Evolutionary conservation across 208 protist species (phyloP).

Genomic region (Trypanosoma melophagium): DNA sequence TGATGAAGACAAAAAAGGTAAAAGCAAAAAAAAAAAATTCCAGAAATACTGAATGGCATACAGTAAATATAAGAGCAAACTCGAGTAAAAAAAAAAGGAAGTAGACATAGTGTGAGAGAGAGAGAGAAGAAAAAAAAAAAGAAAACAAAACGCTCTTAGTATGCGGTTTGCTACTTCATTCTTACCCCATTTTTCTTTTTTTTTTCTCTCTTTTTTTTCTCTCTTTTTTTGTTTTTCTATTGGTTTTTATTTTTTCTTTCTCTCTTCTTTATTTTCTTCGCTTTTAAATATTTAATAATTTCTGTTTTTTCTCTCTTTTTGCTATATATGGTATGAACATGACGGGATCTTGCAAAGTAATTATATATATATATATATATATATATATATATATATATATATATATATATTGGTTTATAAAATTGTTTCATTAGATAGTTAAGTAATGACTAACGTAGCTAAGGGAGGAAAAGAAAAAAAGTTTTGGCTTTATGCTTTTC

Average conservation of each 20-base stretch:
- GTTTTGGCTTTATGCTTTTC: conserved; percentile 92
- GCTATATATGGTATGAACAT: conserved; percentile 7
- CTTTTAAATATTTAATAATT: conserved; percentile 4
- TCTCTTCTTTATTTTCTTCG: conserved; percentile 12
- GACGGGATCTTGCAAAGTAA: neutral
- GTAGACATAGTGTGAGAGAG: neutral
- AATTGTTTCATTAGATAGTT: conserved; percentile 16
- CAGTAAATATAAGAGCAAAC: neutral
- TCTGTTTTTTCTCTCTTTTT: neutral
- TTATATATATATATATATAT: conserved; percentile 1
- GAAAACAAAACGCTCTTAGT: no score
- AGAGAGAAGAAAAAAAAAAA: no score
- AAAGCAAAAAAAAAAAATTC: neutral
- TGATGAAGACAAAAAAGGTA: neutral
- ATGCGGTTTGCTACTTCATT: no score
- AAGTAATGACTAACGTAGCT: conserved; percentile 3
- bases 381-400: conserved; percentile 1
- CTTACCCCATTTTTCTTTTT: no score
- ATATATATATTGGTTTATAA: neutral
- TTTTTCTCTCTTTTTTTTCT: no score
- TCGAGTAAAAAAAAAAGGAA: neutral
- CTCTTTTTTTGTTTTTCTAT: no score
- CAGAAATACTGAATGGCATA: neutral
- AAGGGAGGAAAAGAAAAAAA: conserved; percentile 30
- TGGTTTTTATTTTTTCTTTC: no score